phyloP scores from a whole-genome alignment of 768 basidiomycete species.

The Suillus alpinus region DNA sequence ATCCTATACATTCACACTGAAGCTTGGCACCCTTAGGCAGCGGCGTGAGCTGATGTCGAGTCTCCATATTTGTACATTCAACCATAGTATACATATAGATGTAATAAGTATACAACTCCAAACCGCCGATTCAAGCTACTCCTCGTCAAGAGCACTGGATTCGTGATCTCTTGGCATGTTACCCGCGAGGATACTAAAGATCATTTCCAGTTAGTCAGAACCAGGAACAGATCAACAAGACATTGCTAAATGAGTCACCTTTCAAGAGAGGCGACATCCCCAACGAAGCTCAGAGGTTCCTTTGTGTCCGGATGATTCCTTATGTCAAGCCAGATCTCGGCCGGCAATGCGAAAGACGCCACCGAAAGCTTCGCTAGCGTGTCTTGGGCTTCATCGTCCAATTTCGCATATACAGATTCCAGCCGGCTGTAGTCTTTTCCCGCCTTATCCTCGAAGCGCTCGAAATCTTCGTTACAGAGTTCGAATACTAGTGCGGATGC shows the following conservation, averaged over 20 bases:
- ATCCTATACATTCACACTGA: neutral
- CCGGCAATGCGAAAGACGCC: conserved; percentile 15
- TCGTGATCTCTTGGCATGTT: conserved; percentile 2
- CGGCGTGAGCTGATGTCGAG: neutral
- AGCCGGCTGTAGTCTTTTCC: conserved; percentile 5
- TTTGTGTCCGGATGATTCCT: conserved; percentile 12
- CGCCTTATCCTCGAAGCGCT: conserved; percentile 16
- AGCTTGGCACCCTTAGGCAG: neutral
- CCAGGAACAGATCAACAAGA: conserved; percentile 1
- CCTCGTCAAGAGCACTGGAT: conserved; percentile 1
- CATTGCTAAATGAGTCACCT: conserved; percentile 13
- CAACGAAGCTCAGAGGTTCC: conserved; percentile 15
- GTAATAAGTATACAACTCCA: conserved; percentile 21
- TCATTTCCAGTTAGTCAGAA: neutral
- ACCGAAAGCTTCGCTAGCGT: conserved; percentile 10
- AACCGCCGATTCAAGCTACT: neutral
- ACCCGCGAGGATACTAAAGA: conserved; percentile 6
- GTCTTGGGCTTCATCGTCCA: conserved; percentile 4
- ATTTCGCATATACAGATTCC: neutral
- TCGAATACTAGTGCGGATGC: conserved; percentile 20
- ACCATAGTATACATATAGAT: conserved; percentile 27
- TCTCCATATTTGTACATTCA: conserved; percentile 20
- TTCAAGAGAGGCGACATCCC: conserved; percentile 24
- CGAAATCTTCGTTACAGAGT: conserved; percentile 20
- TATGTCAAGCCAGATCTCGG: conserved; percentile 27